A percentile compares a stretch with the other conserved stretches of the same genome.
Conservation (phyloP, 257 asterid genomes). For the Linderniella brevidens region DNA sequence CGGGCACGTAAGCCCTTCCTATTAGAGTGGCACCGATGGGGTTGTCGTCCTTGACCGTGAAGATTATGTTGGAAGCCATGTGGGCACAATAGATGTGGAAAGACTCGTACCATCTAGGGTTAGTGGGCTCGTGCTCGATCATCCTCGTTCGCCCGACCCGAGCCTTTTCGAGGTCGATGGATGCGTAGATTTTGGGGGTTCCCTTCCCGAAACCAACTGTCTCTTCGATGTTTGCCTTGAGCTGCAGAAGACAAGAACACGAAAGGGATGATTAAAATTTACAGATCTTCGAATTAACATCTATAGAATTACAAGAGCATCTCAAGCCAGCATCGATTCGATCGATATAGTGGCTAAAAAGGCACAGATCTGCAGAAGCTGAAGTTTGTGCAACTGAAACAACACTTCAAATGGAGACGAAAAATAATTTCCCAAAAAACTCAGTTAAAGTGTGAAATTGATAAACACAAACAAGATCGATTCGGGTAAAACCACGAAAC, state of each 20-base stretch:
- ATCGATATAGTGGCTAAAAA: too few relatives aligned
- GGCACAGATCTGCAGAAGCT: too few relatives aligned
- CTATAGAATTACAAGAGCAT: too few relatives aligned
- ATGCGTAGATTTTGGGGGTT: conserved; percentile 45
- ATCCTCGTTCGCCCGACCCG: conserved; percentile 60
- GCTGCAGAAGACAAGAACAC: conserved; percentile 15
- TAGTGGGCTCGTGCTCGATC: conserved; percentile 41
- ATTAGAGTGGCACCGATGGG: conserved; percentile 61
- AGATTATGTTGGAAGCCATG: conserved; percentile 42
- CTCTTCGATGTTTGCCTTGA: conserved; percentile 47
- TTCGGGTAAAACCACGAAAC: too few relatives aligned
- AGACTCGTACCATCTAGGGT: conserved; percentile 54
- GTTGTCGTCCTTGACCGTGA: conserved; percentile 57
- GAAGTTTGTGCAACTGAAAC: too few relatives aligned
- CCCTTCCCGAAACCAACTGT: conserved; percentile 56
- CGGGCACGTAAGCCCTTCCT: conserved; percentile 67
- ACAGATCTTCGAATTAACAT: too few relatives aligned
- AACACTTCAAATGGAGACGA: too few relatives aligned
- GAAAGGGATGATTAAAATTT: too few relatives aligned
- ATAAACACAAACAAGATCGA: too few relatives aligned
- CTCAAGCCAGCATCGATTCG: too few relatives aligned
- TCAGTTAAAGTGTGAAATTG: too few relatives aligned
- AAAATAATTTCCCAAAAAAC: too few relatives aligned
- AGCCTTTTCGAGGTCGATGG: conserved; percentile 57
- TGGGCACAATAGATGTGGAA: conserved; percentile 73